phyloP scores from a whole-genome alignment of 2,329 filamentous ascomycete species.

The Scytalidium sp. region DNA sequence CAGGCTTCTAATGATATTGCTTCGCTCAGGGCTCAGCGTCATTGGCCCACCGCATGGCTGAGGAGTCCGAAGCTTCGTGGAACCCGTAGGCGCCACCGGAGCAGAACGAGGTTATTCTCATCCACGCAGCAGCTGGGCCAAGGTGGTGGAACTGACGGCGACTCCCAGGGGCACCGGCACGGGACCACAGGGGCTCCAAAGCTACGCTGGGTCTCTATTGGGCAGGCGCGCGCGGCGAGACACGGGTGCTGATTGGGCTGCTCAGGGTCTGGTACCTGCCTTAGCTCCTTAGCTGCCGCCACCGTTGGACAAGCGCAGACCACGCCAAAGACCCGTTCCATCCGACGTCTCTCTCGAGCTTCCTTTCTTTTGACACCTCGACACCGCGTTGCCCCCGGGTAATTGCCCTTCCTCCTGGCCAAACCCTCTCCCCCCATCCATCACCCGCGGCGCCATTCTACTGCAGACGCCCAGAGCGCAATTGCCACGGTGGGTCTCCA shows the following conservation, averaged over 20 bases:
- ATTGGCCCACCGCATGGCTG: too few relatives aligned
- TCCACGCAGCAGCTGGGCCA: too few relatives aligned
- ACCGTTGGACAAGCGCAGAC: neutral
- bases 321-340: too few relatives aligned
- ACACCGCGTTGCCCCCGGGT: neutral
- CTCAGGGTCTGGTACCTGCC: neutral
- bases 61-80: too few relatives aligned
- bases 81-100: too few relatives aligned
- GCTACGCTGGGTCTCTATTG: too few relatives aligned
- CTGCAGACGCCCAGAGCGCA: conserved; percentile 12
- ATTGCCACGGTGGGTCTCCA: neutral
- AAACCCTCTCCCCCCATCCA: neutral
- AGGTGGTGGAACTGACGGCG: too few relatives aligned
- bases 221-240: neutral
- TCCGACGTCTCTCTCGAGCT: neutral
- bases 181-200: too few relatives aligned
- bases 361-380: neutral
- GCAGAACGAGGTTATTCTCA: too few relatives aligned
- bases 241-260: neutral
- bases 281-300: neutral
- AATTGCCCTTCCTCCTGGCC: neutral
- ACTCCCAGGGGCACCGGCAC: too few relatives aligned
- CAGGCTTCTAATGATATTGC: too few relatives aligned
- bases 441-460: conserved; percentile 7
- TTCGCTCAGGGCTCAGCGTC: too few relatives aligned